A percentile compares a stretch with the other conserved stretches of the same genome.
phyloP scores from a whole-genome alignment of 23 red algal genomes.

The Agarophyton chilense region DNA sequence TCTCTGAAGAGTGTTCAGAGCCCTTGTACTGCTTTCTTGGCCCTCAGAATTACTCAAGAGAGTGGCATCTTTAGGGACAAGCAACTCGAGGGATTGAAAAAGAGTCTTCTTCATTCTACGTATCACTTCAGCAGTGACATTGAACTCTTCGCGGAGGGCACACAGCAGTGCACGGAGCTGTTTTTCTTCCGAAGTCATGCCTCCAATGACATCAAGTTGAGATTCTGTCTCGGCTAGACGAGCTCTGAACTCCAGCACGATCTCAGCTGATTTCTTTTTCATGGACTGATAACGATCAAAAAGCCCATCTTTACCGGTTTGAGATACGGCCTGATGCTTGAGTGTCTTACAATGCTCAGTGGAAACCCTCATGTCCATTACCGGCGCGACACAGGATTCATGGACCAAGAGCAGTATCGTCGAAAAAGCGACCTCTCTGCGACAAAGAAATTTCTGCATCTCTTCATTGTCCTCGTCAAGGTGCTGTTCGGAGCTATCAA shows the following conservation, averaged over 20 bases:
- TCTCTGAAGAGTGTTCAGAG: not conserved
- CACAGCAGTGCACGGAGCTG: slow-evolving; percentile 12
- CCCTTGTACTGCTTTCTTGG: not conserved
- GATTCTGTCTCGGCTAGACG: no score
- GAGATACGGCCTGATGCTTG: not conserved
- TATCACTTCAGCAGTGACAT: slow-evolving; percentile 17
- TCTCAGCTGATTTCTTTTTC: not conserved
- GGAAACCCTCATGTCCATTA: not conserved
- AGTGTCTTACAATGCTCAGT: not conserved
- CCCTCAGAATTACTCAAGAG: not conserved
- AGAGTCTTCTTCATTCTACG: not conserved
- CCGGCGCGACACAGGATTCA: not conserved
- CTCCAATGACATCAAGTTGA: not conserved
- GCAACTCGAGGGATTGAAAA: not conserved
- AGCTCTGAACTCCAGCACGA: no score
- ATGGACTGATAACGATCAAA: slow-evolving; percentile 12
- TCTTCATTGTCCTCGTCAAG: not conserved
- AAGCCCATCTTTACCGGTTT: not conserved
- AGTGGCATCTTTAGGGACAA: not conserved
- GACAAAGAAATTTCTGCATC: not conserved
- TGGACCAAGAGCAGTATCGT: not conserved
- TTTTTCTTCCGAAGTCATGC: not conserved
- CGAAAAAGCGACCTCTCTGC: not conserved
- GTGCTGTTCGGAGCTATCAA: not conserved
- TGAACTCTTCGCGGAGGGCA: slow-evolving; percentile 21